Evolutionary conservation across 1,139 yeast genomes (phyloP).

Genomic region (Candida sanyaensis): DNA sequence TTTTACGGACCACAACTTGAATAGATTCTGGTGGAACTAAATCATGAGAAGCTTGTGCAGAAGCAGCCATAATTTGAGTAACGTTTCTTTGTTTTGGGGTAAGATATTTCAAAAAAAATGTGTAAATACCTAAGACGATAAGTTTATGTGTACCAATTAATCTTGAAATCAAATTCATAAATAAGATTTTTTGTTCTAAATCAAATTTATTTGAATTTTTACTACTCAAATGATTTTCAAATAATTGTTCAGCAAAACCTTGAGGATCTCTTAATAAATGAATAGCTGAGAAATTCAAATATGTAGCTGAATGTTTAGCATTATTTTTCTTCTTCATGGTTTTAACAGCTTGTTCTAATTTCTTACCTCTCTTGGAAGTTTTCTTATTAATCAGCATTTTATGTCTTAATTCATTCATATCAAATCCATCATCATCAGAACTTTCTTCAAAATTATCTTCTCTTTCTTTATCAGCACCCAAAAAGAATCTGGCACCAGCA

Average conservation of each 20-base stretch:
- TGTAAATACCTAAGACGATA: slow-evolving; percentile 84
- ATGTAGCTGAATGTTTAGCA: slow-evolving; percentile 61
- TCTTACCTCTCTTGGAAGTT: slow-evolving; percentile 75
- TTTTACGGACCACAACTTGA: slow-evolving; percentile 75
- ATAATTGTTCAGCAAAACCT: slow-evolving; percentile 89
- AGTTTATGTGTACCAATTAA: slow-evolving; percentile 93
- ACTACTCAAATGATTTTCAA: slow-evolving; percentile 67
- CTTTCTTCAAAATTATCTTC: slow-evolving; percentile 78
- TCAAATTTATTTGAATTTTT: slow-evolving; percentile 68
- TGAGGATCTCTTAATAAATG: slow-evolving; percentile 96
- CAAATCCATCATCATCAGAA: slow-evolving; percentile 72
- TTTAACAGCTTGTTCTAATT: slow-evolving; percentile 72
- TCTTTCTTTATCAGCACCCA: slow-evolving; percentile 95
- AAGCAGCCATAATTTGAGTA: slow-evolving; percentile 94
- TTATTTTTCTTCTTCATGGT: slow-evolving; percentile 59
- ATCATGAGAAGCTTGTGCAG: slow-evolving; percentile 96
- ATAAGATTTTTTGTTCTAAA: slow-evolving; percentile 84
- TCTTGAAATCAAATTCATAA: slow-evolving; percentile 85
- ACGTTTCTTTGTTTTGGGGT: slow-evolving; percentile 95
- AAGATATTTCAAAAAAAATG: slow-evolving; percentile 82
- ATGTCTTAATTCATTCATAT: slow-evolving; percentile 71
- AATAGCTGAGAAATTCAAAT: slow-evolving; percentile 89
- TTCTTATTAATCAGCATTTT: slow-evolving; percentile 83
- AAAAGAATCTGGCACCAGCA: slow-evolving; percentile 87
- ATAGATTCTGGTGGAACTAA: slow-evolving; percentile 94